Percentiles rank a stretch among this genome's conserved stretches.
Evolutionary conservation across 257 asterid genomes (phyloP).

Genomic region (Nicotiana tabacum): DNA sequence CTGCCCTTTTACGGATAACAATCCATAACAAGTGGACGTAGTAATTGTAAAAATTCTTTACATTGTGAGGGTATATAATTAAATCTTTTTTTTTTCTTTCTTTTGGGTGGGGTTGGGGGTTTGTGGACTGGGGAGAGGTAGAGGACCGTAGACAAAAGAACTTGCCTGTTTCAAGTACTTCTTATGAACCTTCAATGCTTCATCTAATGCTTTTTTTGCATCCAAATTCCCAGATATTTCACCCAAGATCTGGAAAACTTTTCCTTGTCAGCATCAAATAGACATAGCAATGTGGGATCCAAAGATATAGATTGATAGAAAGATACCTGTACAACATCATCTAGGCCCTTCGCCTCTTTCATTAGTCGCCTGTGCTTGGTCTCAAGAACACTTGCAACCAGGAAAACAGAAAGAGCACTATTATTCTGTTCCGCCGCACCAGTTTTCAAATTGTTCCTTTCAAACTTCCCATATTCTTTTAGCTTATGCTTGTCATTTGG

Average conservation of each 20-base stretch:
- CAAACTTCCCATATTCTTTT: slow-evolving; percentile 81
- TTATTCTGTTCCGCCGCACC: slow-evolving; percentile 69
- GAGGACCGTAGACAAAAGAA: slow-evolving; percentile 3
- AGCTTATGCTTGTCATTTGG: slow-evolving; percentile 39
- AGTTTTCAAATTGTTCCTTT: slow-evolving; percentile 66
- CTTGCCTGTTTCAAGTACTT: slow-evolving; percentile 85
- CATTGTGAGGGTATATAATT: neutral
- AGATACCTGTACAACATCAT: slow-evolving; percentile 77
- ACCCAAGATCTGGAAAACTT: slow-evolving; percentile 59
- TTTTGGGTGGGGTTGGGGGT: neutral
- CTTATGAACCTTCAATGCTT: slow-evolving; percentile 74
- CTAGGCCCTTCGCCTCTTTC: slow-evolving; percentile 88
- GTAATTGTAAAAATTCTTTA: neutral
- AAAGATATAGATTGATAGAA: neutral
- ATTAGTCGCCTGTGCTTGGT: slow-evolving; percentile 71
- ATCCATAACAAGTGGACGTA: no score
- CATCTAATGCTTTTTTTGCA: slow-evolving; percentile 73
- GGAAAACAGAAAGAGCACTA: slow-evolving; percentile 79
- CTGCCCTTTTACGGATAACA: no score
- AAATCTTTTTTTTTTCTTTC: neutral
- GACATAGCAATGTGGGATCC: neutral
- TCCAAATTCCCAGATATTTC: slow-evolving; percentile 90
- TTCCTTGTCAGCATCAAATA: slow-evolving; percentile 5
- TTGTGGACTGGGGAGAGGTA: neutral
- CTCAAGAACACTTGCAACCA: slow-evolving; percentile 92